These are phyloP conservation scores for Limnanthes douglasii DNA, from an alignment of 345 rosid species.

Conservation along the genomic window DNA sequence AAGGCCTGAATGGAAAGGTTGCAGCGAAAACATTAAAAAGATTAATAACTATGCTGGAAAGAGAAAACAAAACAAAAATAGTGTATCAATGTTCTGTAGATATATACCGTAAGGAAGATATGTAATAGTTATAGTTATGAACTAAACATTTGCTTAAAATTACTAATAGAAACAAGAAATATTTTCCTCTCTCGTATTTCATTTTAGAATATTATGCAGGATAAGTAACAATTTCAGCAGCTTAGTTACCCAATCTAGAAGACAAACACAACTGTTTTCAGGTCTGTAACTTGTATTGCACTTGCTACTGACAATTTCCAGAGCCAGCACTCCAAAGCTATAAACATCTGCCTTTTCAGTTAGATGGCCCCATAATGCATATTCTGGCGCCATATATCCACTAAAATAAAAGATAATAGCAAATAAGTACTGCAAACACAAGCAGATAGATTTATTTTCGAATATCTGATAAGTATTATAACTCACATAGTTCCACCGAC, in stretches of 20 bases:
- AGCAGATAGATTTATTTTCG: background rate
- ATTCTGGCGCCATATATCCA: conserved; percentile 28
- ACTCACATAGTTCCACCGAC: conserved; percentile 57
- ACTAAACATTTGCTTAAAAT: too few relatives aligned
- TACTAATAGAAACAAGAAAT: background rate
- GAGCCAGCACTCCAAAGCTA: conserved; percentile 26
- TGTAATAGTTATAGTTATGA: too few relatives aligned
- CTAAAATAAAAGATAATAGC: conserved; percentile 8
- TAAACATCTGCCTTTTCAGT: conserved; percentile 33
- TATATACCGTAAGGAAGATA: too few relatives aligned
- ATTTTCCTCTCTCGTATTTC: too few relatives aligned
- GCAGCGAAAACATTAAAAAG: background rate
- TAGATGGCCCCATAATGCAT: conserved; percentile 23
- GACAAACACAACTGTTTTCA: conserved; percentile 7
- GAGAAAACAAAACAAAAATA: too few relatives aligned
- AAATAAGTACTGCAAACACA: background rate
- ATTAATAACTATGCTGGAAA: too few relatives aligned
- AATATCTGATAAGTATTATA: background rate
- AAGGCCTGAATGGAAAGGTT: conserved; percentile 16
- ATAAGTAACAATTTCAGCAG: too few relatives aligned
- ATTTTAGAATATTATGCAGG: too few relatives aligned
- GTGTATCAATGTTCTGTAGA: too few relatives aligned
- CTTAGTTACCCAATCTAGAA: conserved; percentile 32
- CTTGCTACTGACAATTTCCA: conserved; percentile 27
- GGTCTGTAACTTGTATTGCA: conserved; percentile 5